These are phyloP conservation scores for Coelastrella sp. DNA, from an alignment of 139 green algal genomes.

Conservation along the genomic window DNA sequence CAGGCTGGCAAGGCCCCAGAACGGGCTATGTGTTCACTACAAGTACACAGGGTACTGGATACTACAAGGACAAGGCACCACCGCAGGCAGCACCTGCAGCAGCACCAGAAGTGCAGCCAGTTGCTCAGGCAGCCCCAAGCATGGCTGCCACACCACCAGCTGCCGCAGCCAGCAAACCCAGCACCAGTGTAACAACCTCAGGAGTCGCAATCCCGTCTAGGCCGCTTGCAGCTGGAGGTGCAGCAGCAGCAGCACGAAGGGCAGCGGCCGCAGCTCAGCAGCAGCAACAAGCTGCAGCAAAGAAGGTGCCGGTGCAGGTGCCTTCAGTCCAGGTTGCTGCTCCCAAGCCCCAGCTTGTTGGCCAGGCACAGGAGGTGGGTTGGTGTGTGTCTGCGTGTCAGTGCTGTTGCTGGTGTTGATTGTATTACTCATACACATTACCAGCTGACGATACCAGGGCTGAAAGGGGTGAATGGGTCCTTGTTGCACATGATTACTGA, in stretches of 20 bases:
- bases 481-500: too few relatives aligned
- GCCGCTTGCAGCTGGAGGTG: neutral
- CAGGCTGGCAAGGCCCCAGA: neutral
- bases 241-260: constrained; percentile 4
- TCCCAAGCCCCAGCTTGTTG: constrained; percentile 21
- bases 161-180: neutral
- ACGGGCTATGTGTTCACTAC: constrained; percentile 35
- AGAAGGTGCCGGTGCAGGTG: neutral
- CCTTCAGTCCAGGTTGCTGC: constrained; percentile 19
- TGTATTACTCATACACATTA: too few relatives aligned
- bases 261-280: constrained; percentile 32
- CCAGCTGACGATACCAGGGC: too few relatives aligned
- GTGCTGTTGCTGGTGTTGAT: neutral
- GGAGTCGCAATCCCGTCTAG: neutral
- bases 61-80: constrained; percentile 46
- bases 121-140: too few relatives aligned
- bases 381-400: neutral
- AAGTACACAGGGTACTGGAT: constrained; percentile 25
- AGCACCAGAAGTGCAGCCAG: too few relatives aligned
- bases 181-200: neutral
- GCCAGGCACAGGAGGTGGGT: constrained; percentile 28
- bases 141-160: too few relatives aligned
- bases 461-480: too few relatives aligned
- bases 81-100: too few relatives aligned
- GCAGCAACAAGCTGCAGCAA: constrained; percentile 22